Evolutionary conservation across 1,139 yeast species (phyloP), one percentile per base, ranked within the genome.

Genomic region (Diutina rugosa): DNA sequence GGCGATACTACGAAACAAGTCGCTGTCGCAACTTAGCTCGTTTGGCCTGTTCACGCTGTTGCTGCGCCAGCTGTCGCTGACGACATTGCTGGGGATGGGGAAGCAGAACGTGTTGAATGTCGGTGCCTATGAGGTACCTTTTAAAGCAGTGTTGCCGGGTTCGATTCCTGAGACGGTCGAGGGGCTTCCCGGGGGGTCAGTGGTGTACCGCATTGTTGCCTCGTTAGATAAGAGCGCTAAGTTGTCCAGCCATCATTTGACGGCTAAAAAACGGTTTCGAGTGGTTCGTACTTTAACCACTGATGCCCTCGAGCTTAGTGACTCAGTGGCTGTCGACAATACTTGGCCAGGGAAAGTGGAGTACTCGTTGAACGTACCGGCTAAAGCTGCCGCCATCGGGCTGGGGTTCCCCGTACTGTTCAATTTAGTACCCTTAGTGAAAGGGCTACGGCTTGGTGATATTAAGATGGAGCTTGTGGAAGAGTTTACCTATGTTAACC

Each of bases 321-420:
- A 93, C 69, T 90, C 98, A 0, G 88, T 90, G 62, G 90, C 96
- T 0, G 96, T 93, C 28, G 97, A 90, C 65, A 93, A 93, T 67
- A 85, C 93, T 0, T 95, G 99, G 99, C 98, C 99, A 2, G 75
- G 82, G 55, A 93, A 93, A 68, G 89, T 93, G 54, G 98, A 95
- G 64, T 93, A 93, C 69, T 81, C 93, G 1, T 81, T 93, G 57
- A 87, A 88, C 59, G 84, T 89, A 9, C 97, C 98, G 0, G 78
- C 91, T 16, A 85, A 88, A 65, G 97, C 98, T 0, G 81, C 90
- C 46, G 96, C 98, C 0, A 84, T 93, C 51, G 99, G 99, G 0
- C 84, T 96, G 0, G 73, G 81, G 0, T 77, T 88, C 1, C 87
- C 90, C 1, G 78, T 93, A 12, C 79, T 83, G 62, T 76, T 93